phyloP scores from a whole-genome alignment of 2,329 filamentous ascomycete genomes.

The Penicillium sp. region DNA sequence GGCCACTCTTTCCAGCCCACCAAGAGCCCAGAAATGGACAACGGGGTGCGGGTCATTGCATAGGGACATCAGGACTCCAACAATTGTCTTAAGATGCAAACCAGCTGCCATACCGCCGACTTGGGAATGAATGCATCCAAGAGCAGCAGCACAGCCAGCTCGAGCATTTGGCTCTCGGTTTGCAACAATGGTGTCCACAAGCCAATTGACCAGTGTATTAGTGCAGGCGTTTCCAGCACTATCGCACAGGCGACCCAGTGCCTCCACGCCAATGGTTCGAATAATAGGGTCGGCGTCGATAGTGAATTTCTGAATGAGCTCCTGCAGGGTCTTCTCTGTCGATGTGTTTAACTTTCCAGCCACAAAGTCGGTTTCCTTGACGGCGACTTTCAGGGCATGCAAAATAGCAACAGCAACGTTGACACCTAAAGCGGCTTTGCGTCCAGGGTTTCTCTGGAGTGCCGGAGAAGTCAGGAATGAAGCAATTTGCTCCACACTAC shows the following conservation, averaged over 20 bases:
- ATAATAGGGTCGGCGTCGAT: slow-evolving; percentile 83
- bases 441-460: slow-evolving; percentile 80
- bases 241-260: slow-evolving; percentile 81
- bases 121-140: slow-evolving; percentile 91
- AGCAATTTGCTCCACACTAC: slow-evolving; percentile 88
- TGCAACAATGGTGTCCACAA: slow-evolving; percentile 90
- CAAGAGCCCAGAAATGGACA: slow-evolving; percentile 95
- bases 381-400: slow-evolving; percentile 77
- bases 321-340: slow-evolving; percentile 70
- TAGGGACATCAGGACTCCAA: slow-evolving; percentile 97
- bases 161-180: slow-evolving; percentile 92
- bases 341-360: slow-evolving; percentile 72
- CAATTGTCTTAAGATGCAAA: slow-evolving; percentile 92
- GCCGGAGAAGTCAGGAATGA: slow-evolving; percentile 80
- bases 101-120: slow-evolving; percentile 97
- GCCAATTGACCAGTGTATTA: slow-evolving; percentile 81
- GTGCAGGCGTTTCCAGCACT: slow-evolving; percentile 85
- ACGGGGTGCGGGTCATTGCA: slow-evolving; percentile 93
- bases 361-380: slow-evolving; percentile 73
- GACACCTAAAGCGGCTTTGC: slow-evolving; percentile 86
- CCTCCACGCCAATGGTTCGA: slow-evolving; percentile 79
- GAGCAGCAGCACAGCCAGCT: slow-evolving; percentile 88
- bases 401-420: slow-evolving; percentile 84
- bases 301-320: slow-evolving; percentile 76
- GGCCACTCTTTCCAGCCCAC: slow-evolving; percentile 80